Conservation (phyloP, 345 rosid species). For the Gossypium arboreum region DNA sequence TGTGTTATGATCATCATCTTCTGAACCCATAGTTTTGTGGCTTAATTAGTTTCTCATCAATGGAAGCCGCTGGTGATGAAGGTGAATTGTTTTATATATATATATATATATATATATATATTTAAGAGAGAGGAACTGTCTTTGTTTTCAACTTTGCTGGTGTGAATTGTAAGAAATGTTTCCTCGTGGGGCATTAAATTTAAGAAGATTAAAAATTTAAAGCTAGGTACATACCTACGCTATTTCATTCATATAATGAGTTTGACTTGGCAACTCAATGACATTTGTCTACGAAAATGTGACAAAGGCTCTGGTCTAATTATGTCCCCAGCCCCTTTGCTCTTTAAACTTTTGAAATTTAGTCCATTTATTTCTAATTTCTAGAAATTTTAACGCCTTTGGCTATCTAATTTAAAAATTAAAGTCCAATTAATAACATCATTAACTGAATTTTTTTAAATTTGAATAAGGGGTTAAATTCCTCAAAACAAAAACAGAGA, state of each 20-base stretch:
- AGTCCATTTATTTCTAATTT: no score
- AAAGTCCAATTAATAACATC: no score
- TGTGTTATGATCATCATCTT: background rate
- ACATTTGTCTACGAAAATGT: background rate
- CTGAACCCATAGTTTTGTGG: conserved; percentile 8
- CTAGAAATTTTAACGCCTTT: no score
- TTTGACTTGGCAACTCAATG: background rate
- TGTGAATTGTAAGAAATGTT: background rate
- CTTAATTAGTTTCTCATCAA: background rate
- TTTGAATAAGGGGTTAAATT: no score
- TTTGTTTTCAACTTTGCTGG: background rate
- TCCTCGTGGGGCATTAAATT: background rate
- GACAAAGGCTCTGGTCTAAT: background rate
- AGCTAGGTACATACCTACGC: background rate
- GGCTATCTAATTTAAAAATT: no score
- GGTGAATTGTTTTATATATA: background rate
- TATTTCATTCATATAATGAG: background rate
- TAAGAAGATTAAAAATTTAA: background rate
- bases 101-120: background rate
- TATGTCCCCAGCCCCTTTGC: no score
- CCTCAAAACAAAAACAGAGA: no score
- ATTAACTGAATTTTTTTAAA: no score
- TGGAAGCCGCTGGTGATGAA: background rate
- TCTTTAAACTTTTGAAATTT: no score
- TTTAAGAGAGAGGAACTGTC: background rate